Evolutionary conservation across 2,329 filamentous ascomycete genomes (phyloP).

Genomic region (Apiospora aurea): DNA sequence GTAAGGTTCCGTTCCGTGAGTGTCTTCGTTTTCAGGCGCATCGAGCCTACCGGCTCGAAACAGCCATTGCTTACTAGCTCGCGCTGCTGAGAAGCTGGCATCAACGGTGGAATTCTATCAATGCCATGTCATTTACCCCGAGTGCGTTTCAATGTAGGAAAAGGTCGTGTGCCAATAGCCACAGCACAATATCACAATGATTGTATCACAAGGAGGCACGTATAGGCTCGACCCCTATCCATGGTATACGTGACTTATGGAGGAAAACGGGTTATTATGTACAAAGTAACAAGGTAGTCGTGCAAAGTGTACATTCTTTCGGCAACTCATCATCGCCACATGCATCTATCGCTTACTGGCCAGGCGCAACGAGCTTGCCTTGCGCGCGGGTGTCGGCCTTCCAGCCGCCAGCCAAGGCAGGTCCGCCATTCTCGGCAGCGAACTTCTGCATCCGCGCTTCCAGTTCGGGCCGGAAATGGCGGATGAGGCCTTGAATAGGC

Average conservation of each 20-base stretch:
- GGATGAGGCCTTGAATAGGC: constrained; percentile 97
- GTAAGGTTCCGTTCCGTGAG: background rate
- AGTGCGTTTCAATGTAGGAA: background rate
- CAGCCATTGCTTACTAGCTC: background rate
- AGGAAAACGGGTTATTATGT: constrained; percentile 29
- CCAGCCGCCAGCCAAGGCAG: constrained; percentile 88
- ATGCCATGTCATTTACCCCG: no score
- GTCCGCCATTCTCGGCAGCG: constrained; percentile 73
- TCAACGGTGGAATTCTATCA: background rate
- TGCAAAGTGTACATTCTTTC: constrained; percentile 26
- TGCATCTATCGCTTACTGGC: constrained; percentile 69
- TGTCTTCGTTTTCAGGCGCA: background rate
- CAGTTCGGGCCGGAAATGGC: constrained; percentile 96
- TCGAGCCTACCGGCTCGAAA: background rate
- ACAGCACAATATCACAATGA: background rate
- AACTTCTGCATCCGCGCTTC: constrained; percentile 90
- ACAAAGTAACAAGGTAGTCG: constrained; percentile 34
- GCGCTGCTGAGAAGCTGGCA: background rate
- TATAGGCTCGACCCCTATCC: background rate
- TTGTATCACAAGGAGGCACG: no score
- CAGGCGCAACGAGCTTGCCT: constrained; percentile 86
- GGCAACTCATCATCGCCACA: constrained; percentile 12
- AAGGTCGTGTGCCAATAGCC: fast-evolving
- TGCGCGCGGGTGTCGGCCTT: constrained; percentile 74
- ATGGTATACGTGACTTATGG: background rate